Conservation (phyloP, 768 basidiomycete species). For the Kwoniella pini region DNA sequence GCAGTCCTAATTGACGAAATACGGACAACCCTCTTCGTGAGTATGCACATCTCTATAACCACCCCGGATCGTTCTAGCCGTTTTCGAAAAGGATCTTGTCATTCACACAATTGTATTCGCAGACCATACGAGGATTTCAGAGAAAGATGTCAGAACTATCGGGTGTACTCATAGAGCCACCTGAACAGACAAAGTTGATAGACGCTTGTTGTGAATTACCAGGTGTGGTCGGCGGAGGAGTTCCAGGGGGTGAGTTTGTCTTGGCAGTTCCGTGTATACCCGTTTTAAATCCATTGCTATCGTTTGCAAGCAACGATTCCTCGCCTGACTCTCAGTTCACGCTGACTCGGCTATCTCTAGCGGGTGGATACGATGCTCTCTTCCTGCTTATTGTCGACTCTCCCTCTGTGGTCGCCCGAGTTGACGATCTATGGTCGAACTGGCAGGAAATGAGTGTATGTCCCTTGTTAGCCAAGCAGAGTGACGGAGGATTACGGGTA, state of each 20-base stretch:
- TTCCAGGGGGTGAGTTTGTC: slow-evolving; percentile 87
- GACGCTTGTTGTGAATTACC: slow-evolving; percentile 71
- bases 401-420: slow-evolving; percentile 56
- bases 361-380: slow-evolving; percentile 95
- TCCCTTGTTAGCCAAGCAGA: slow-evolving; percentile 51
- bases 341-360: slow-evolving; percentile 57
- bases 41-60: neutral
- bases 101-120: neutral
- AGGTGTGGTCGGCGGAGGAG: slow-evolving; percentile 90
- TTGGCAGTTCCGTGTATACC: too few relatives aligned
- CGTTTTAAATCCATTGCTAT: too few relatives aligned
- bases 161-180: slow-evolving; percentile 85
- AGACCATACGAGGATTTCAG: slow-evolving; percentile 76
- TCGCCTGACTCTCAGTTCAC: neutral
- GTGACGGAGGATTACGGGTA: slow-evolving; percentile 41
- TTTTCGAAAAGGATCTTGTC: neutral
- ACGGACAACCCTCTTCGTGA: slow-evolving; percentile 9
- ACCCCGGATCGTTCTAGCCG: too few relatives aligned
- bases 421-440: slow-evolving; percentile 50
- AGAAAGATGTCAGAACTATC: slow-evolving; percentile 75
- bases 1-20: neutral
- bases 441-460: slow-evolving; percentile 57
- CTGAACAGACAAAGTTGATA: slow-evolving; percentile 78
- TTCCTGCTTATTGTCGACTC: slow-evolving; percentile 76
- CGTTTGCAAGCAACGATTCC: too few relatives aligned